Evolutionary conservation across 2,329 filamentous ascomycete genomes (phyloP).

Genomic region (Colletotrichum cereale): DNA sequence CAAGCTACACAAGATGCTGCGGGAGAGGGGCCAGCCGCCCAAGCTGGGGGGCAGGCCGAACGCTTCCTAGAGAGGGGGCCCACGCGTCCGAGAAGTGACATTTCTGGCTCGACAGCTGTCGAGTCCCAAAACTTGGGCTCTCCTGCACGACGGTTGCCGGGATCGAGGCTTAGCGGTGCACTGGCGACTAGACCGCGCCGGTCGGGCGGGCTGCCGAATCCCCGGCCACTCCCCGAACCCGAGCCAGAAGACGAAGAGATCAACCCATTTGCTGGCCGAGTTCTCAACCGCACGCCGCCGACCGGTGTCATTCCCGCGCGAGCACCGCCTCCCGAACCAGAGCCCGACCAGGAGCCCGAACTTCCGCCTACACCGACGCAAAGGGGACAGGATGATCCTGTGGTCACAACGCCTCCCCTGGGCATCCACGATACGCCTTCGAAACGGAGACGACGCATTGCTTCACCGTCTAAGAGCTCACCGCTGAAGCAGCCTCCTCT

Average conservation of each 20-base stretch:
- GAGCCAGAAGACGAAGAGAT: slow-evolving; percentile 56
- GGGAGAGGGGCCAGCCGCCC: background rate
- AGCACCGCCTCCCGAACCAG: slow-evolving; percentile 10
- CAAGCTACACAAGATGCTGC: slow-evolving; percentile 2
- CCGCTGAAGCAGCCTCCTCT: slow-evolving; percentile 61
- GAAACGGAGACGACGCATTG: slow-evolving; percentile 58
- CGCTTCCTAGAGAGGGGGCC: slow-evolving; percentile 20
- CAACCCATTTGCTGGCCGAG: slow-evolving; percentile 56
- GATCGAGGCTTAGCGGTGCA: slow-evolving; percentile 47
- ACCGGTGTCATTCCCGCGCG: slow-evolving; percentile 37
- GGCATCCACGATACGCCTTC: slow-evolving; percentile 73
- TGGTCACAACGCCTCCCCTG: slow-evolving; percentile 66
- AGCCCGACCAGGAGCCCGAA: slow-evolving; percentile 64
- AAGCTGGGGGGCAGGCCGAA: slow-evolving; percentile 4
- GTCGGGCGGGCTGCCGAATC: slow-evolving; percentile 57
- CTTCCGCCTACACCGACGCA: slow-evolving; percentile 70
- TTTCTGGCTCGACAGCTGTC: slow-evolving; percentile 12
- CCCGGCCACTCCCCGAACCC: slow-evolving; percentile 62
- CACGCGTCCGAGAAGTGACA: slow-evolving; percentile 24
- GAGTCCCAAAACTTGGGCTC: slow-evolving; percentile 18
- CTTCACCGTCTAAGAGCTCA: slow-evolving; percentile 57
- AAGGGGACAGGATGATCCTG: slow-evolving; percentile 62
- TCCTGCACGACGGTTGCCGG: slow-evolving; percentile 46
- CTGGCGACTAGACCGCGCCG: slow-evolving; percentile 54
- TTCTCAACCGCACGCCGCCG: slow-evolving; percentile 53